Percentiles rank a stretch among this genome's conserved stretches.
phyloP scores from a whole-genome alignment of 768 basidiomycete species.

The Rhizopogon vinicolor region DNA sequence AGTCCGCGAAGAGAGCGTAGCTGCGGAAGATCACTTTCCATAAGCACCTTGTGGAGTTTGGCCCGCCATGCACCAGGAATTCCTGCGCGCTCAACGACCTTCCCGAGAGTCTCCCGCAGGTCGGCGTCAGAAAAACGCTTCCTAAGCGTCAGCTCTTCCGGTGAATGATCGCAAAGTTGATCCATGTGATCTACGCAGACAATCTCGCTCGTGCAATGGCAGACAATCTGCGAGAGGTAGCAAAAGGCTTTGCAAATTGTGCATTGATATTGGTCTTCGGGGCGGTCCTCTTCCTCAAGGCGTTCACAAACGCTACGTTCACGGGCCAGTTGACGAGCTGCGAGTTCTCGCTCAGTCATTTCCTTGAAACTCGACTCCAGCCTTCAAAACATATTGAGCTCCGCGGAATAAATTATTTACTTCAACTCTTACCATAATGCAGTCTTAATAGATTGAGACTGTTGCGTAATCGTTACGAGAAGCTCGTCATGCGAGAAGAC shows the following conservation, averaged over 20 bases:
- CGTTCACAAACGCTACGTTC: conserved; percentile 57
- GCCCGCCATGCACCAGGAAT: conserved; percentile 72
- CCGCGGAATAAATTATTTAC: conserved; percentile 8
- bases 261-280: conserved; percentile 97
- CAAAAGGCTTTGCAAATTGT: conserved; percentile 88
- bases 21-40: conserved; percentile 64
- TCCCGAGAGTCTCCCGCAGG: conserved; percentile 59
- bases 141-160: conserved; percentile 57
- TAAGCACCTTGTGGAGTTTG: conserved; percentile 63
- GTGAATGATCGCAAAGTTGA: conserved; percentile 65
- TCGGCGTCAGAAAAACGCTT: conserved; percentile 81
- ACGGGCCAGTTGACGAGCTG: conserved; percentile 60
- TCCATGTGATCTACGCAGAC: conserved; percentile 84
- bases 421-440: conserved; percentile 72
- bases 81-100: conserved; percentile 66
- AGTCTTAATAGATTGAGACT: conserved; percentile 88
- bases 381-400: conserved; percentile 43
- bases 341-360: conserved; percentile 85
- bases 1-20: conserved; percentile 77
- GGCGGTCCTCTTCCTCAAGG: conserved; percentile 73
- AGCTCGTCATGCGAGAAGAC: conserved; percentile 99
- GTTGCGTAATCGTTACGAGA: conserved; percentile 94
- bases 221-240: conserved; percentile 90
- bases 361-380: conserved; percentile 77
- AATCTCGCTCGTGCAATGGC: conserved; percentile 71